Base-by-base conservation (phyloP, 139 green algal genomes). In the Auxenochlorella pyrenoidosa region DNA sequence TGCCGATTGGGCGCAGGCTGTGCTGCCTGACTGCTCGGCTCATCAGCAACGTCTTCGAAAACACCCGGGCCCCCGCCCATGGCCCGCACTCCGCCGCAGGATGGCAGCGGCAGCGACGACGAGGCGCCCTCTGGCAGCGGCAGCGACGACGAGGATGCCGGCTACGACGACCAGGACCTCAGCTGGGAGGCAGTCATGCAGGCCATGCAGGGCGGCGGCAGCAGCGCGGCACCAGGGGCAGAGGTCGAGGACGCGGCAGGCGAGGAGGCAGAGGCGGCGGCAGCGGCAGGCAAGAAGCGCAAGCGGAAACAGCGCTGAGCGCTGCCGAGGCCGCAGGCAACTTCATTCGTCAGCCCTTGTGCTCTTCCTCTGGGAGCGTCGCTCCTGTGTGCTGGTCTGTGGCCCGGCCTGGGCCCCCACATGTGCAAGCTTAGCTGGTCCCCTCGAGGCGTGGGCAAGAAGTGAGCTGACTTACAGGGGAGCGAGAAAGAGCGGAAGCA, bases 161-260 rank as follows among this genome's bases (percentile, higher is more conserved):
- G 95, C 5, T 97, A 98, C 72, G 94, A 94, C 32, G 93, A 96
- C 1, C 90, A 86, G 3, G 96, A 93, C 16, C 93, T 99, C 28
- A 96, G 91, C 0, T 99, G 95, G 95, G 96, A 99, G 90, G 95
- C 95, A 16, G 95, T 99, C 21, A 92, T 99, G 90, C 86, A 88
- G 5, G 85, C 80, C 40, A 83, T 98, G 86, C 93, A 95, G 88
- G 81, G 76, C 77, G 71, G 81, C 76, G n/a, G 41, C 51, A 41
- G 41, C 51, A 41, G 41, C 4, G 81, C 30, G 0, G 78, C 54
- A 60, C 36, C 18, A 71, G 43, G 13, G 15, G 26, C 22, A 82
- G 71, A 63, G 59, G 54, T 60, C 16, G 78, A 86, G 30, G 34
- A 86, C 51, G 40, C 32, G 18, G 28, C 32, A 0, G 60, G 60